A percentile compares a stretch with the other conserved stretches of the same genome.
Conservation (phyloP, 2,329 filamentous ascomycete genomes). For the Hypoxylon sp. region DNA sequence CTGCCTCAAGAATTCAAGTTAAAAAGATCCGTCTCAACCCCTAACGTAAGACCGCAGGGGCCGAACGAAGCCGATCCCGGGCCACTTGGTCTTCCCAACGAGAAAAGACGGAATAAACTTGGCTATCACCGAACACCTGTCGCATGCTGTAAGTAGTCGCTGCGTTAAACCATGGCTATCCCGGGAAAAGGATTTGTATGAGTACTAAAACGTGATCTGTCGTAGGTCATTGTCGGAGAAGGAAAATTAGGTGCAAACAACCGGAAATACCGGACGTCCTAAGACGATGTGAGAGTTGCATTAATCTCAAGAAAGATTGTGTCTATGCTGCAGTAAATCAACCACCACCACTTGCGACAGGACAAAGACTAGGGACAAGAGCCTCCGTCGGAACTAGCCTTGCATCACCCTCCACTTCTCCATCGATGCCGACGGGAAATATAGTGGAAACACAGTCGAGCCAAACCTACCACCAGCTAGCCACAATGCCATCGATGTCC, state of each 20-base stretch:
- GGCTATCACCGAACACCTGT: constrained; percentile 96
- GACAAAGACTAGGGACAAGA: constrained; percentile 60
- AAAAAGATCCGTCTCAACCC: constrained; percentile 67
- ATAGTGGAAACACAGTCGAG: constrained; percentile 60
- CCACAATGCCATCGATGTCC: constrained; percentile 61
- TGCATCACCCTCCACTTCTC: constrained; percentile 65
- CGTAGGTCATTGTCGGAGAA: constrained; percentile 88
- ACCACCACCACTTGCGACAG: constrained; percentile 61
- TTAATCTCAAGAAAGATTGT: constrained; percentile 93
- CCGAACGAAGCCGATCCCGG: constrained; percentile 56
- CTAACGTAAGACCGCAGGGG: constrained; percentile 63
- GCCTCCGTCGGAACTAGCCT: constrained; percentile 59
- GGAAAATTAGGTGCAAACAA: constrained; percentile 93
- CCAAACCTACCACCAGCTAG: constrained; percentile 61
- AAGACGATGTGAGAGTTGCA: constrained; percentile 91
- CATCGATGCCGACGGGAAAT: constrained; percentile 61
- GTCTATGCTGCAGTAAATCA: constrained; percentile 93
- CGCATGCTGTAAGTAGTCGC: constrained; percentile 84
- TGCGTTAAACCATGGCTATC: constrained; percentile 7
- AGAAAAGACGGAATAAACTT: constrained; percentile 85
- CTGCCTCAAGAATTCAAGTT: constrained; percentile 59
- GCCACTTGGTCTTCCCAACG: constrained; percentile 58
- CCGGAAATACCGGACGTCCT: constrained; percentile 79
- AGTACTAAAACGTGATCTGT: constrained; percentile 38
- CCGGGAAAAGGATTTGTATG: constrained; percentile 2